Percentiles rank a stretch among this genome's conserved stretches.
phyloP scores from a whole-genome alignment of 129 eudicot genomes.

The Mikania micrantha region DNA sequence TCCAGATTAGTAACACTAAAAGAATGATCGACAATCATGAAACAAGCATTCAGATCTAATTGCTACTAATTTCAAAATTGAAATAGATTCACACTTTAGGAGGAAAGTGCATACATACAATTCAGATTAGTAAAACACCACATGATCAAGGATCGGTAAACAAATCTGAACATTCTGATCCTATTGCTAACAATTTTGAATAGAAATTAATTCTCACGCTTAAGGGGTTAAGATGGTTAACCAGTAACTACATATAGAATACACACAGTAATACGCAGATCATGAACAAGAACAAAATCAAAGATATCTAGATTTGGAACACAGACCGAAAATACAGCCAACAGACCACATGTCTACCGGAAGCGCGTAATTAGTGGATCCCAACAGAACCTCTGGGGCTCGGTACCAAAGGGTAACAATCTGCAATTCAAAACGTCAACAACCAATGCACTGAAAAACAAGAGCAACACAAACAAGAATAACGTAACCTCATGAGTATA shows the following conservation, averaged over 20 bases:
- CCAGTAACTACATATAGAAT: neutral
- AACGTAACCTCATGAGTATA: conserved; percentile 68
- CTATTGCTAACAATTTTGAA: too few relatives aligned
- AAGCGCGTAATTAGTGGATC: conserved; percentile 67
- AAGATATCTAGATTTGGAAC: neutral
- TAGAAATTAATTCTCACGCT: too few relatives aligned
- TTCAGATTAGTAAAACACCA: too few relatives aligned
- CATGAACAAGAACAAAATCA: neutral
- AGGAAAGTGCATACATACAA: too few relatives aligned
- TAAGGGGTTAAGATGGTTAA: too few relatives aligned
- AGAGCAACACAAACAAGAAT: neutral
- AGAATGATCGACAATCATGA: neutral
- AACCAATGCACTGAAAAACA: neutral
- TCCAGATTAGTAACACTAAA: neutral
- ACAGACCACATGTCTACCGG: conserved; percentile 99
- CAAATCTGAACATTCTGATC: too few relatives aligned
- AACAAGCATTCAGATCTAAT: too few relatives aligned
- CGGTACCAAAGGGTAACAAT: conserved; percentile 95
- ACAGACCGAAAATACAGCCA: conserved; percentile 75
- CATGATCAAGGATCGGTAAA: too few relatives aligned
- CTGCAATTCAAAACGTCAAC: conserved; percentile 28
- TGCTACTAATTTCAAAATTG: neutral
- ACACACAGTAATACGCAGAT: neutral
- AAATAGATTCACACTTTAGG: neutral
- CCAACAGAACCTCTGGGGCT: conserved; percentile 87